Base-by-base conservation (phyloP, 129 eudicot species). In the Tanacetum coccineum region DNA sequence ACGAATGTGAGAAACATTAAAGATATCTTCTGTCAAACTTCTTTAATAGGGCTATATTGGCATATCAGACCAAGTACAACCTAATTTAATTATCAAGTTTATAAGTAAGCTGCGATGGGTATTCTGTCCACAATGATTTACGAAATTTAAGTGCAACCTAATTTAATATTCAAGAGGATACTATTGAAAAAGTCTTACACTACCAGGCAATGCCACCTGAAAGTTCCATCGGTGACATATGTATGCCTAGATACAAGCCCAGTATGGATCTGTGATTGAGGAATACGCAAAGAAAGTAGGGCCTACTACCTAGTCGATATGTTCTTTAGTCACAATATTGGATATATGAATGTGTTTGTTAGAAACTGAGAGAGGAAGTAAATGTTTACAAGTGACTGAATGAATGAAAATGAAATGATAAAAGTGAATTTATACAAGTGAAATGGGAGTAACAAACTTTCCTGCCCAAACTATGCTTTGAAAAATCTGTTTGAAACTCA, bases 171-270 rank as follows among this genome's bases (percentile, higher is more conserved):
- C 46, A 50, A 67, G 28, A 30, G 13, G 32, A 15, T 50, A 28
- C 58, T 67, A 67, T 30, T 50, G 19, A 26, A 22, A 67, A 67
- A 11, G 57, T 8, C 56, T 14, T 46, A 47, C 40, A 65, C 57
- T 65, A 65, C 42, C 21, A 64, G 57, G 15, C 20, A 64, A 21
- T 19, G 54, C 50, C 62, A 21, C 62, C 62, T 58, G 45, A 64
- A 49, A 36, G 42, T 7, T 36, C 42, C 9, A 6, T 8, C 6
- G 10, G 42, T 36, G 42, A 36, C 42, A 36, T 36, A 36, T 36
- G 42, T 8, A 36, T 1, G 6, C 40, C 40, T 36, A 64, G 20
- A 39, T 12, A 21, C 3, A 64, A 9, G 61, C 32, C 50, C 56
- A 19, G 12, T 66, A 13, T 30, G 19, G 25, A 66, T 48, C 15